Percentiles rank a stretch among this genome's conserved stretches.
phyloP scores from a whole-genome alignment of 129 eudicot species.

The Helianthus tuberosus region DNA sequence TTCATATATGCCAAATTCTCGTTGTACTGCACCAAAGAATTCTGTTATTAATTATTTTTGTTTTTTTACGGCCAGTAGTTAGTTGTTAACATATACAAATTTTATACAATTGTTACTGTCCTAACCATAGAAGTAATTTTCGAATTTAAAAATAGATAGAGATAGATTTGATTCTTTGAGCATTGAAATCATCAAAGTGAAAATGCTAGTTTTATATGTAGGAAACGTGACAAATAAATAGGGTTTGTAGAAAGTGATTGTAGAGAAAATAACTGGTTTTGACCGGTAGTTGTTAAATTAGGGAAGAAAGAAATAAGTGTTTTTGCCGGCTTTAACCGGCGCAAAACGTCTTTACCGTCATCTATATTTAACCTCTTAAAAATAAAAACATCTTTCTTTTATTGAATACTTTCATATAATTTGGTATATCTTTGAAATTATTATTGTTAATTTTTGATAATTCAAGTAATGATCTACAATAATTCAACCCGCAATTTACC shows the following conservation, averaged over 20 bases:
- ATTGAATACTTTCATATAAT: background rate
- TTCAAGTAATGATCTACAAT: too few species aligned
- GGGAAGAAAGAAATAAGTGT: background rate
- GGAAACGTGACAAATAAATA: conserved; percentile 15
- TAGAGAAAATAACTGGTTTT: conserved; percentile 13
- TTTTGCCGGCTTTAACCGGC: conserved; percentile 3
- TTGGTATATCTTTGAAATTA: background rate
- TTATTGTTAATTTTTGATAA: background rate
- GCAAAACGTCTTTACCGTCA: conserved; percentile 7
- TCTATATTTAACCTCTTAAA: background rate
- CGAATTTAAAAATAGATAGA: background rate
- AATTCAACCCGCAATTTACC: too few species aligned
- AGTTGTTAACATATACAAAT: too few species aligned
- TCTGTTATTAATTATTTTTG: too few species aligned
- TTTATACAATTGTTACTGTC: background rate
- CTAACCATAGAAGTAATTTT: too few species aligned
- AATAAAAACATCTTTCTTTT: background rate
- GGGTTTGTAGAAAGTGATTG: conserved; percentile 6
- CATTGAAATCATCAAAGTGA: conserved; percentile 12
- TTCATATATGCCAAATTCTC: too few species aligned
- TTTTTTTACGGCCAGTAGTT: too few species aligned
- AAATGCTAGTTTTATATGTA: conserved; percentile 10
- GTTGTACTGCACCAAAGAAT: too few species aligned
- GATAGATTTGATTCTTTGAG: conserved; percentile 4
- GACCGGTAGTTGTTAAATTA: background rate